A percentile compares a stretch with the other conserved stretches of the same genome.
phyloP scores from a whole-genome alignment of 352 stramenopile genomes.

The Phytophthora kernoviae region DNA sequence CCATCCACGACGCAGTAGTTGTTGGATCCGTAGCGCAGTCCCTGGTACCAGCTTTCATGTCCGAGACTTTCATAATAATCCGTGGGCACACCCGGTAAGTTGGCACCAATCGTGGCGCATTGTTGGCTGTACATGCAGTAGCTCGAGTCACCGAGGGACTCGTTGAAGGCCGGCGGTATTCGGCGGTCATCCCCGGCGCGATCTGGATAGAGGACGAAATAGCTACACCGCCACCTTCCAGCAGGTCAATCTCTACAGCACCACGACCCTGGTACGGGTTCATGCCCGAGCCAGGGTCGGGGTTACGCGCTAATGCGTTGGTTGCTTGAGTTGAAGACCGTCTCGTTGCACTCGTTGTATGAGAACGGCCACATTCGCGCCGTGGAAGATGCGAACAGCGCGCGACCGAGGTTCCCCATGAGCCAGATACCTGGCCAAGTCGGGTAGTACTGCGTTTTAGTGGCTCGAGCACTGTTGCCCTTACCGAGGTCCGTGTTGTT shows the following conservation, averaged over 20 bases:
- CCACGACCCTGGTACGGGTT: slow-evolving; percentile 89
- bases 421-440: slow-evolving; percentile 96
- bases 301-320: slow-evolving; percentile 86
- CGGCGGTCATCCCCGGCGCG: slow-evolving; percentile 54
- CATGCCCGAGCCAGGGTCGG: slow-evolving; percentile 90
- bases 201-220: slow-evolving; percentile 84
- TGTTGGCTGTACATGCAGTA: slow-evolving; percentile 52
- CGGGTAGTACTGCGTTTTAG: slow-evolving; percentile 53
- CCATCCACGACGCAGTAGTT: slow-evolving; percentile 46
- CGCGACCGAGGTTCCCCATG: slow-evolving; percentile 94
- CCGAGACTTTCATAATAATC: slow-evolving; percentile 40
- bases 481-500: slow-evolving; percentile 70
- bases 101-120: slow-evolving; percentile 56
- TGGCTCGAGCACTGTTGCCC: slow-evolving; percentile 63
- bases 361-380: slow-evolving; percentile 96
- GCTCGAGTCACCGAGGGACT: slow-evolving; percentile 24
- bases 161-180: slow-evolving; percentile 55
- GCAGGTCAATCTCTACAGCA: slow-evolving; percentile 95
- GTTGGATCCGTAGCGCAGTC: slow-evolving; percentile 64
- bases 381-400: slow-evolving; percentile 93
- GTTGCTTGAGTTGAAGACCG: slow-evolving; percentile 77
- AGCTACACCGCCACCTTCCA: slow-evolving; percentile 83
- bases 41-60: slow-evolving; percentile 60
- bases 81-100: slow-evolving; percentile 60
- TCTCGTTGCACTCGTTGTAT: slow-evolving; percentile 92